Evolutionary conservation across 2,329 filamentous ascomycete genomes (phyloP).

Genomic region (Claviceps capensis): DNA sequence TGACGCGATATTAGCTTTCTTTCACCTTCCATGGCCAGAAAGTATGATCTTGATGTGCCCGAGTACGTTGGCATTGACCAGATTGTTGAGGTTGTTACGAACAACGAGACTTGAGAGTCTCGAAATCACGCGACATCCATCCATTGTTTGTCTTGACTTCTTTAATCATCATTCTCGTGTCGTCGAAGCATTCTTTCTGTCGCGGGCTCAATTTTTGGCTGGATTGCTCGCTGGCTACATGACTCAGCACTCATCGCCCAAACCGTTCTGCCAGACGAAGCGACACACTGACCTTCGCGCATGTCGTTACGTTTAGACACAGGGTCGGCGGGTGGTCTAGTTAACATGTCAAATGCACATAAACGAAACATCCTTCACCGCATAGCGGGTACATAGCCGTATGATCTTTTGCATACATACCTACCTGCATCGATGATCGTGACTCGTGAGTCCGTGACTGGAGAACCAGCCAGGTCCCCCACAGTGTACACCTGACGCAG

Average conservation of each 20-base stretch:
- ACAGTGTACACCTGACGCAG: no score
- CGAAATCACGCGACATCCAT: neutral
- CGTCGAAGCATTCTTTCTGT: neutral
- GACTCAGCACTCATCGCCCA: slow-evolving; percentile 39
- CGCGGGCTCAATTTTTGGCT: neutral
- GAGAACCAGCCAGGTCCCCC: no score
- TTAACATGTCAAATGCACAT: slow-evolving; percentile 38
- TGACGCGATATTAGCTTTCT: slow-evolving; percentile 50
- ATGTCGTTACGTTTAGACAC: slow-evolving; percentile 27
- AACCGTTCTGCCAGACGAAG: slow-evolving; percentile 44
- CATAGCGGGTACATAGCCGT: no score
- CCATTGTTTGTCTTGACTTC: no score
- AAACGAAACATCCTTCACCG: slow-evolving; percentile 17
- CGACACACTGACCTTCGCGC: slow-evolving; percentile 42
- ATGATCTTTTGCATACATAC: no score
- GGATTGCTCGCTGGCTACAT: slow-evolving; percentile 28
- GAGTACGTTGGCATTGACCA: slow-evolving; percentile 79
- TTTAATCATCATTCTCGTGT: neutral
- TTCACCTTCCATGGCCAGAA: slow-evolving; percentile 60
- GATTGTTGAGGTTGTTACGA: slow-evolving; percentile 57
- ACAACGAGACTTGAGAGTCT: slow-evolving; percentile 34
- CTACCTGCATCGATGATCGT: no score
- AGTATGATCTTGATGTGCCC: slow-evolving; percentile 75
- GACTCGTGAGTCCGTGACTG: no score
- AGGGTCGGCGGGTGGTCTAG: slow-evolving; percentile 36